phyloP scores from a whole-genome alignment of 305 asterid species.

The Fraxinus platypoda region DNA sequence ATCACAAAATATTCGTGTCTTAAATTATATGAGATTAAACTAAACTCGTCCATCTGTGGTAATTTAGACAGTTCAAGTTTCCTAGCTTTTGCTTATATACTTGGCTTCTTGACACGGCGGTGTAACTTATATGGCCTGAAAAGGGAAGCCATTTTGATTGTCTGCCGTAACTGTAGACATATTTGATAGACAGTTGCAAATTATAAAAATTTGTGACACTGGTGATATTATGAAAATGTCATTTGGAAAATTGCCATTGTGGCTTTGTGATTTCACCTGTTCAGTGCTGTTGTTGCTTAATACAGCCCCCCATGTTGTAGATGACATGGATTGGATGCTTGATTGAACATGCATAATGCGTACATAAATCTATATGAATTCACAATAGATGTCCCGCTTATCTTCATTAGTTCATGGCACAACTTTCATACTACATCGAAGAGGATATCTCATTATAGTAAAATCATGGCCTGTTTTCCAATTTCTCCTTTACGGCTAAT shows the following conservation, averaged over 20 bases:
- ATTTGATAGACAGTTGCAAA: not conserved
- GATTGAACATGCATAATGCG: not conserved
- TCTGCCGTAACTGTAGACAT: not conserved
- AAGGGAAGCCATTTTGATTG: not conserved
- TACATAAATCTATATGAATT: not conserved
- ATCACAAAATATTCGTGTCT: not conserved
- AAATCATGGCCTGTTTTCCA: not conserved
- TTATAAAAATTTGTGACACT: not conserved
- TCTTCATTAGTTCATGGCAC: not conserved
- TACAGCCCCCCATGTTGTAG: not conserved
- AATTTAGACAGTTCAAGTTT: not conserved
- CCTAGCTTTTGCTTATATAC: not conserved
- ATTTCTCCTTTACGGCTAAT: not conserved
- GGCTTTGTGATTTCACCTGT: not conserved
- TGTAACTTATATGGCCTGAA: not conserved
- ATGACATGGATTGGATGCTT: not conserved
- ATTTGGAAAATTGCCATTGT: not conserved
- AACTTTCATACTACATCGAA: not conserved
- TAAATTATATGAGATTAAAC: not conserved
- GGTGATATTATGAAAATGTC: not conserved
- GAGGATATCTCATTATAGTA: not conserved
- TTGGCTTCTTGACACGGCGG: not conserved
- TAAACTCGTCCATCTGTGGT: not conserved
- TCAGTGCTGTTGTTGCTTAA: not conserved
- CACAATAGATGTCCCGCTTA: not conserved